These are phyloP conservation scores for Aspergillus sojae DNA, from an alignment of 2,329 filamentous ascomycete genomes.

Conservation along the genomic window DNA sequence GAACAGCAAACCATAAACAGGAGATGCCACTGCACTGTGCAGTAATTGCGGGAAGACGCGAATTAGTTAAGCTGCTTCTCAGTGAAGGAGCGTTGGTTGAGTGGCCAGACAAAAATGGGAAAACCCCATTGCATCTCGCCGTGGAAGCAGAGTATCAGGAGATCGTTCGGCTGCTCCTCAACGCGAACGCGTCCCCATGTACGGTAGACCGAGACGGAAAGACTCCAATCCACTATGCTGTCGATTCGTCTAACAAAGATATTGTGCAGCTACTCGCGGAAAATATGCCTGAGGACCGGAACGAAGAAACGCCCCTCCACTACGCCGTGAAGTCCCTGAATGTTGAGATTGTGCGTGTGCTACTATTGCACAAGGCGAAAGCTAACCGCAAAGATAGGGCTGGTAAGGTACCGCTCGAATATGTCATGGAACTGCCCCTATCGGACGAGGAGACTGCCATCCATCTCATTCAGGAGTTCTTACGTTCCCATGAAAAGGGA, in stretches of 20 bases:
- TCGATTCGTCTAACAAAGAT: neutral
- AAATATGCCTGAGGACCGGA: neutral
- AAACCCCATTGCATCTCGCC: conserved; percentile 1
- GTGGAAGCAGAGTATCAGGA: neutral
- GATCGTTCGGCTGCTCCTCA: neutral
- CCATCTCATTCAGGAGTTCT: neutral
- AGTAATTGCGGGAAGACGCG: neutral
- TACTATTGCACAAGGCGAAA: neutral
- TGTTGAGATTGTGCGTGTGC: neutral
- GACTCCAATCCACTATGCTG: neutral
- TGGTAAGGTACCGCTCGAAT: neutral
- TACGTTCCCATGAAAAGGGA: neutral
- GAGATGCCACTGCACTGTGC: conserved; percentile 2
- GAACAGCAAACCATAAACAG: neutral
- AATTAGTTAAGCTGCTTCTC: neutral
- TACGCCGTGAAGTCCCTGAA: conserved; percentile 6
- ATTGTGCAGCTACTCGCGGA: neutral
- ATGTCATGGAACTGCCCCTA: neutral
- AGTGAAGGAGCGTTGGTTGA: neutral
- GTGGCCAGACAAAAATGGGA: neutral
- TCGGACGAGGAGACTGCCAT: neutral
- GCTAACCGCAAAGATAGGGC: neutral
- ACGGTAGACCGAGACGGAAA: neutral
- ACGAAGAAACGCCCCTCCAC: conserved; percentile 4
- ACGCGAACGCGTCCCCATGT: neutral